Conservation (phyloP, 2,329 filamentous ascomycete species). For the Chaetomium strumarium region DNA sequence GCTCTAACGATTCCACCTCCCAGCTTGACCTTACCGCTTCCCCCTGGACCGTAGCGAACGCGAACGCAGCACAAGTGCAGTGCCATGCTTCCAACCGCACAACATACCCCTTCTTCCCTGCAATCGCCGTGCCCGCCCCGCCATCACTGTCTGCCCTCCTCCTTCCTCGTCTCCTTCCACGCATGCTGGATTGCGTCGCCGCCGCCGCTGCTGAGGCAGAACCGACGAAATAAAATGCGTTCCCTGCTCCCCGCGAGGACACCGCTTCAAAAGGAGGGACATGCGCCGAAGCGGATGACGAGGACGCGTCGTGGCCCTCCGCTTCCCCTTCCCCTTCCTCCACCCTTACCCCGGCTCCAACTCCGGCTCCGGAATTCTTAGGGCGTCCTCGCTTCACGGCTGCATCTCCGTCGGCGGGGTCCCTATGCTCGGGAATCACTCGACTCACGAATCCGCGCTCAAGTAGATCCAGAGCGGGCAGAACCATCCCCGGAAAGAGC, state of each 20-base stretch:
- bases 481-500: conserved; percentile 71
- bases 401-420: background rate
- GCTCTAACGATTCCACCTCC: background rate
- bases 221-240: conserved; percentile 15
- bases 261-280: too few species aligned
- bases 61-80: conserved; percentile 83
- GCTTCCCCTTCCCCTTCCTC: background rate
- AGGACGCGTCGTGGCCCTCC: too few species aligned
- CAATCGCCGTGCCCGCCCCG: conserved; percentile 8
- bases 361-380: background rate
- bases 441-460: conserved; percentile 68
- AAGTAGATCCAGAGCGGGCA: conserved; percentile 81
- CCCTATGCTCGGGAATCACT: conserved; percentile 30
- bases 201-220: conserved; percentile 5
- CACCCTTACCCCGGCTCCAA: too few species aligned
- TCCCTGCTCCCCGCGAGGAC: too few species aligned
- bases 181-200: background rate
- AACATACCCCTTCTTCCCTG: conserved; percentile 47
- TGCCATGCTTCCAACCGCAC: conserved; percentile 75
- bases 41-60: conserved; percentile 51
- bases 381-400: too few species aligned
- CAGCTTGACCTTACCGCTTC: background rate
- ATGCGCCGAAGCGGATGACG: too few species aligned
- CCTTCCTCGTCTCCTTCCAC: background rate
- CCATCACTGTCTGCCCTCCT: conserved; percentile 19